Base-by-base conservation (phyloP, 805 yeast species). In the Suhomyces emberorum region DNA sequence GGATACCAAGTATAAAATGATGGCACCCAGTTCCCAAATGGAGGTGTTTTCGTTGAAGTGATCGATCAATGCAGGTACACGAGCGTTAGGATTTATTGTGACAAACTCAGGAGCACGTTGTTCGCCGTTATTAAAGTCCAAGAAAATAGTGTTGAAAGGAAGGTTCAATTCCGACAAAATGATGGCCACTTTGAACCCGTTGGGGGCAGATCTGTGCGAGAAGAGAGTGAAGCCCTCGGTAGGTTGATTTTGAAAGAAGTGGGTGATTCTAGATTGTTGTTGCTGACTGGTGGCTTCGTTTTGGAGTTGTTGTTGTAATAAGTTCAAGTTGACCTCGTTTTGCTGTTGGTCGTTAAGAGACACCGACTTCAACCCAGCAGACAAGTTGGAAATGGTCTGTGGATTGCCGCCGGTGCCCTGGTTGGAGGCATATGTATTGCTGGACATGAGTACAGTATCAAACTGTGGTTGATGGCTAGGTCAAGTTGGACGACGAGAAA, bases 21-120 rank as follows among this genome's bases (percentile, higher is more conserved):
- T 88, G 18, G 97, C 89, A 3, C 98, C 97, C 0, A 95, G 83
- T 63, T 89, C 98, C 98, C 98, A 89, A 19, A 89, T 74, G 2
- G 95, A 74, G 21, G 86, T 74, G 54, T 87, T 83, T 41, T 82
- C 88, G 54, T 77, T 77, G 40, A 75, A 76, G 59, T 91, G 97
- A 60, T 89, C 98, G 36, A 91, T 85, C 37, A 89, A 72, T 2
- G 96, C 95, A 3, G 98, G 98, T 5, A 89, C 95, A 43, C 98
- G 72, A 3, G 96, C 97, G 59, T 91, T 91, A 18, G 98, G 98
- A 59, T 89, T 91, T 43, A 89, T 81, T n/a, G 88, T 74, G 14
- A 89, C 88, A 51, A 89, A 89, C 58, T 88, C 95, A 0, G 97
- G 96, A 2, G 95, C 86, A 44, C 96, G 68, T 58, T 89, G 96